phyloP scores from a whole-genome alignment of 2,329 filamentous ascomycete genomes.

The Ceratocystis smalleyi region DNA sequence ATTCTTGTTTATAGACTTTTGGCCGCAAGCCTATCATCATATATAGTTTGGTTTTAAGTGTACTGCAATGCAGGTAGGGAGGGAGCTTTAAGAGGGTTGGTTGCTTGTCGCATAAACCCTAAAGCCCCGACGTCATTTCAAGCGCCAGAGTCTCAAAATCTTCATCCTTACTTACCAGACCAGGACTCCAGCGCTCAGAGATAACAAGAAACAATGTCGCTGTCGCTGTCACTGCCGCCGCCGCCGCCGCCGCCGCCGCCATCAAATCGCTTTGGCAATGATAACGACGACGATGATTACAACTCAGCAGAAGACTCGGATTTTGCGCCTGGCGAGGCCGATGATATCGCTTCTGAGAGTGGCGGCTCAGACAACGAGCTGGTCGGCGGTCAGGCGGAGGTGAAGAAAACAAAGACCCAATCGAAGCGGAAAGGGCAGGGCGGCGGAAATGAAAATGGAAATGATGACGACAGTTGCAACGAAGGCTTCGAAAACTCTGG shows the following conservation, averaged over 20 bases:
- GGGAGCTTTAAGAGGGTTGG: neutral
- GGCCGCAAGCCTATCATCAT: neutral
- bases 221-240: neutral
- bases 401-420: conserved; percentile 13
- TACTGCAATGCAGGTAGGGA: neutral
- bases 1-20: conserved; percentile 10
- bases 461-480: neutral
- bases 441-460: conserved; percentile 11
- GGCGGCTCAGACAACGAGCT: conserved; percentile 16
- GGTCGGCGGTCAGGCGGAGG: neutral
- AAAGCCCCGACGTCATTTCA: neutral
- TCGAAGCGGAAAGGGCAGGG: conserved; percentile 24
- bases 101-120: neutral
- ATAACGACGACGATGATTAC: conserved; percentile 30
- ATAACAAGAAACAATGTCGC: neutral
- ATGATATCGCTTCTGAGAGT: conserved; percentile 20
- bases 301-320: conserved; percentile 59
- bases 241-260: neutral
- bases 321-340: conserved; percentile 43
- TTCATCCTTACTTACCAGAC: neutral
- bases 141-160: neutral
- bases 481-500: conserved; percentile 46
- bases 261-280: neutral
- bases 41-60: neutral
- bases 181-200: neutral